Evolutionary conservation across 1,139 yeast genomes (phyloP), one percentile per base, ranked within the genome.

Genomic region (Casaregolazyma lundiana): DNA sequence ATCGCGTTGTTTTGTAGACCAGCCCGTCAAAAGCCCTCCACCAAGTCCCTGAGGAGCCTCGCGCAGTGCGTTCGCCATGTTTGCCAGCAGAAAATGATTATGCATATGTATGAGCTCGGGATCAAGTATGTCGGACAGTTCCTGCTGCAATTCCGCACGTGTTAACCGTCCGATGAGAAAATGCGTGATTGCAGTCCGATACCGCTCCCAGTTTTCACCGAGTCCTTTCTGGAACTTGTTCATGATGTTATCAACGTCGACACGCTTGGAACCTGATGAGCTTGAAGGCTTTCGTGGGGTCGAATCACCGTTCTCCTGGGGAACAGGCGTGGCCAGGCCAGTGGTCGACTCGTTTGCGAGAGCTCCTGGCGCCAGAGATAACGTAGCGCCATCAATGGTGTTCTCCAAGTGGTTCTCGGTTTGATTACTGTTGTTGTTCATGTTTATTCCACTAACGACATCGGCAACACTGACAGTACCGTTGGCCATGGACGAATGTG

Each of bases 131-230:
- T 78, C 77, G 18, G 70, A 68, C 19, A 86, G 71, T 30, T 69
- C 77, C 13, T 68, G 68, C 49, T 81, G 78, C 51, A 90, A 72
- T 64, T 92, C 98, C 29, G 68, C 66, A 50, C 96, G 74, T 4
- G 96, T 84, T 18, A 89, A 69, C 60, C 81, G 82, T 26, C 62
- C 63, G 15, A 55, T 76, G 35, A 90, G 72, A 57, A 87, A 90
- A 45, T 78, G 69, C 50, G 94, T 81, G 34, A 90, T 73, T 6
- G 87, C 75, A 51, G 83, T 86, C 53, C 95, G 92, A 64, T 90
- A 90, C 50, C 77, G 77, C 55, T 84, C 92, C 98, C 98, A 90
- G 51, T 78, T 75, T 8, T 68, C 69, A 0, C 97, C 97, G 49
- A 90, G 65, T 50, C 75, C 72, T 46, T 73, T 73, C 53, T 86